A percentile compares a stretch with the other conserved stretches of the same genome.
Evolutionary conservation across 805 yeast species (phyloP).

Genomic region (Kodamaea sagamina): DNA sequence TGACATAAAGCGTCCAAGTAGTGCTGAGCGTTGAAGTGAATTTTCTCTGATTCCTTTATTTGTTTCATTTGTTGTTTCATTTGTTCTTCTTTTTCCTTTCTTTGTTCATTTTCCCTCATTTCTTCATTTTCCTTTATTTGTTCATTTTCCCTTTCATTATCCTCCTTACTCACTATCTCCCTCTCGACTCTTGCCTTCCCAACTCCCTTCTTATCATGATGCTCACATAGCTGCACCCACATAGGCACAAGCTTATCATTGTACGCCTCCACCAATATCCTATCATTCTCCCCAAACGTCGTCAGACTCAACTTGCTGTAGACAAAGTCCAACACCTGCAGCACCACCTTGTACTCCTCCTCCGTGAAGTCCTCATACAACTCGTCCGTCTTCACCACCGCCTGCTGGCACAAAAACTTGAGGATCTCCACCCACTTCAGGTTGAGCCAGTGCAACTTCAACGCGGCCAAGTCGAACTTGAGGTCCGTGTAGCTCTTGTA

Average conservation of each 20-base stretch:
- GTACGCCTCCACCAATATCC: constrained; percentile 19
- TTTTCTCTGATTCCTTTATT: neutral
- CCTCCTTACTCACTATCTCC: neutral
- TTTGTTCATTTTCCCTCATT: too few species aligned
- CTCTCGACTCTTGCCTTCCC: neutral
- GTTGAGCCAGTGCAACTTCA: constrained; percentile 52
- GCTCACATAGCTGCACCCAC: constrained; percentile 23
- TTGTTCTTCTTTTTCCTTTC: too few species aligned
- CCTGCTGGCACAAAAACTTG: constrained; percentile 46
- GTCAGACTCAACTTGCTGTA: constrained; percentile 20
- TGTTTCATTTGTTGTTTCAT: too few species aligned
- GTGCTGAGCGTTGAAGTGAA: constrained; percentile 3
- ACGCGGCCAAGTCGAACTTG: constrained; percentile 37
- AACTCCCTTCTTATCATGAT: neutral
- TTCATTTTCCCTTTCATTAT: neutral
- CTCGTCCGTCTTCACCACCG: constrained; percentile 23
- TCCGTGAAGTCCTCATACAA: constrained; percentile 5
- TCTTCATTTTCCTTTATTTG: neutral
- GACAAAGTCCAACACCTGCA: constrained; percentile 12
- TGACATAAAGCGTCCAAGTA: constrained; percentile 4
- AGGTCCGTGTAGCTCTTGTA: constrained; percentile 43
- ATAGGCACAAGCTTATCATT: constrained; percentile 28
- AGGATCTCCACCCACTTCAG: constrained; percentile 59
- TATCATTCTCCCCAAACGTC: constrained; percentile 28
- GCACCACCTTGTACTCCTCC: constrained; percentile 1